These are phyloP conservation scores for Xylaria longipes DNA, from an alignment of 495 filamentous ascomycete species.

Conservation along the genomic window DNA sequence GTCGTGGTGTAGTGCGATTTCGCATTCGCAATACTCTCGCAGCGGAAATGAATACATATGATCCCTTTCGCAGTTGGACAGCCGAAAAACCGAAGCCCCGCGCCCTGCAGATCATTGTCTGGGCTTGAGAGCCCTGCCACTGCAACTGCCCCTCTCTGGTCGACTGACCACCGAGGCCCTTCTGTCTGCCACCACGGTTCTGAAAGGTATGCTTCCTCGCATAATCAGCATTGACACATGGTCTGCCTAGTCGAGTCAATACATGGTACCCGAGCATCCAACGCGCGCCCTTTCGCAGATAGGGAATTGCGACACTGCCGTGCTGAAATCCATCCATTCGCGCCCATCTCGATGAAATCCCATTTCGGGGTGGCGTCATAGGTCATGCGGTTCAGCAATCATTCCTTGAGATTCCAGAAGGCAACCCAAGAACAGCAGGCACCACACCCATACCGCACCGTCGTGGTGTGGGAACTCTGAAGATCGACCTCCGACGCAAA, in stretches of 20 bases:
- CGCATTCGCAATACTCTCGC: background rate
- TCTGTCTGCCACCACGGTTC: background rate
- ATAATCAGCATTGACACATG: conserved; percentile 23
- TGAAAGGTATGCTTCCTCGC: background rate
- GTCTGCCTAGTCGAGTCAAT: background rate
- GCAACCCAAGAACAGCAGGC: background rate
- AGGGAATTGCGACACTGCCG: conserved; percentile 6
- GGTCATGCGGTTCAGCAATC: conserved; percentile 18
- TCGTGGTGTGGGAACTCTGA: conserved; percentile 1
- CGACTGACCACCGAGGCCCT: conserved; percentile 4
- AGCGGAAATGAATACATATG: background rate
- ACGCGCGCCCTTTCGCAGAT: background rate
- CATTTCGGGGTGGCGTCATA: conserved; percentile 11
- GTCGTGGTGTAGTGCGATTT: conserved; percentile 16
- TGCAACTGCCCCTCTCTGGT: background rate
- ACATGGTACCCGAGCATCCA: conserved; percentile 5
- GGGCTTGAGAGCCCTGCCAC: background rate
- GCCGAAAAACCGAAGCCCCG: conserved; percentile 14
- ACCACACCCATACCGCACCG: background rate
- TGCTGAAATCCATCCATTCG: background rate
- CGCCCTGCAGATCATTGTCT: conserved; percentile 25
- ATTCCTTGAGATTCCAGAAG: conserved; percentile 1
- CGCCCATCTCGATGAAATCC: background rate
- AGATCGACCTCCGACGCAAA: conserved; percentile 21
- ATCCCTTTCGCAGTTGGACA: conserved; percentile 11